Evolutionary conservation across 2,329 filamentous ascomycete genomes (phyloP).

Genomic region (Penicillium sp.): DNA sequence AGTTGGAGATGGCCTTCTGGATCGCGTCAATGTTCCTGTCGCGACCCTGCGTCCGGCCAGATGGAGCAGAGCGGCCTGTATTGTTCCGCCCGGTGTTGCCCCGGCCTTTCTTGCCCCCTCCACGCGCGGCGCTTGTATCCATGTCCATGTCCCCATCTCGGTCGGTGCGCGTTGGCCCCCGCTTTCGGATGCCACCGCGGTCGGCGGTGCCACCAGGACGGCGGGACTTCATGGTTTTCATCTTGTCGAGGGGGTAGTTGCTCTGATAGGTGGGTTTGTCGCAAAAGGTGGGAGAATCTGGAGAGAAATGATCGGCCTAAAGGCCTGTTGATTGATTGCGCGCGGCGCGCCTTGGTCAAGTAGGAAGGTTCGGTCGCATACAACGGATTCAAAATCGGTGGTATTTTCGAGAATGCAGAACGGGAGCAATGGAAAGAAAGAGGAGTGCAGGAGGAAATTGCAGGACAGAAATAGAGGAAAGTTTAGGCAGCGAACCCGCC

Average conservation of each 20-base stretch:
- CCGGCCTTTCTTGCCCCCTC: constrained; percentile 35
- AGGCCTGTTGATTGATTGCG: not conserved
- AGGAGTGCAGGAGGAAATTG: not conserved
- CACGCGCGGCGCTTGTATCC: constrained; percentile 47
- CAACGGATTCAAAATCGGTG: not conserved
- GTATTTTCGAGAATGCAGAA: not conserved
- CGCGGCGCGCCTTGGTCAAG: not conserved
- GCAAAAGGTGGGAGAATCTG: not conserved
- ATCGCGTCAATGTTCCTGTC: constrained; percentile 37
- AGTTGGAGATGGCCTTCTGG: constrained; percentile 36
- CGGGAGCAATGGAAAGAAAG: not conserved
- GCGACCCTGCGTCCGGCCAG: constrained; percentile 25
- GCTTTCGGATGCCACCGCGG: constrained; percentile 53
- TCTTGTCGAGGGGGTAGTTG: constrained; percentile 10
- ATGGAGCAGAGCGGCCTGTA: constrained; percentile 9
- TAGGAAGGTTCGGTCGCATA: not conserved
- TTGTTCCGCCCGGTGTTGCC: constrained; percentile 26
- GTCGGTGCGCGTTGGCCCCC: constrained; percentile 50
- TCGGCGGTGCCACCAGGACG: constrained; percentile 32
- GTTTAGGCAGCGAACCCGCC: constrained; percentile 14
- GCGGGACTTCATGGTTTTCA: constrained; percentile 34
- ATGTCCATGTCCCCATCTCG: constrained; percentile 64
- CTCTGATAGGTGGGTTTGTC: not conserved
- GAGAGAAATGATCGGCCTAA: not conserved
- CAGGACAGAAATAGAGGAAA: not conserved